Conservation (phyloP, 73 alveolate species). For the Tetrahymena borealis region DNA sequence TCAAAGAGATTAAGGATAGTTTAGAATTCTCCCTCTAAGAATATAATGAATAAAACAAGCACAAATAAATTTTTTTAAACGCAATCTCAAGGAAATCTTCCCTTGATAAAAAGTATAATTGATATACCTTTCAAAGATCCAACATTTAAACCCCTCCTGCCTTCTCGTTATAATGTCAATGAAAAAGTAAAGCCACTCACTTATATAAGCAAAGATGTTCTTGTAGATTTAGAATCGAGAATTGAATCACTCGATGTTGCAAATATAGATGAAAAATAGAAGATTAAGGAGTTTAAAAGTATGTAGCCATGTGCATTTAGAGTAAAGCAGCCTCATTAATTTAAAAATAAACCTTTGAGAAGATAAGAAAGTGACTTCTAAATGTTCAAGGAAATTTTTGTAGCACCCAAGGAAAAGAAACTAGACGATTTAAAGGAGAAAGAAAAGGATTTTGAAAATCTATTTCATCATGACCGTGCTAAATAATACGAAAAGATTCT, state of each 20-base stretch:
- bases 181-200: not conserved
- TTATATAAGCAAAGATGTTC: constrained; percentile 8
- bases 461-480: constrained; percentile 33
- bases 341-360: constrained; percentile 38
- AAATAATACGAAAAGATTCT: constrained; percentile 37
- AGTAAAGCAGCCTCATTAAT: constrained; percentile 32
- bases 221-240: constrained; percentile 20
- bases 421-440: constrained; percentile 30
- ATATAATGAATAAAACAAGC: not conserved
- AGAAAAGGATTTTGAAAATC: constrained; percentile 41
- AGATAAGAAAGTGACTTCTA: constrained; percentile 33
- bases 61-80: not conserved
- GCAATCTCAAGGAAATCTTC: not conserved
- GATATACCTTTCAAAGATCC: not conserved
- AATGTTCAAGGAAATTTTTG: constrained; percentile 42
- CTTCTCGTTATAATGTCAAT: not conserved
- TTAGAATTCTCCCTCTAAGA: not conserved
- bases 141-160: not conserved
- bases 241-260: constrained; percentile 3
- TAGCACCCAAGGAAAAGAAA: constrained; percentile 34
- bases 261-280: not conserved
- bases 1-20: not conserved
- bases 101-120: not conserved
- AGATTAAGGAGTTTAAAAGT: not conserved
- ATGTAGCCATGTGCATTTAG: not conserved